Base-by-base conservation (phyloP, 106 monocot genomes). In the Xerophyta viscosa region DNA sequence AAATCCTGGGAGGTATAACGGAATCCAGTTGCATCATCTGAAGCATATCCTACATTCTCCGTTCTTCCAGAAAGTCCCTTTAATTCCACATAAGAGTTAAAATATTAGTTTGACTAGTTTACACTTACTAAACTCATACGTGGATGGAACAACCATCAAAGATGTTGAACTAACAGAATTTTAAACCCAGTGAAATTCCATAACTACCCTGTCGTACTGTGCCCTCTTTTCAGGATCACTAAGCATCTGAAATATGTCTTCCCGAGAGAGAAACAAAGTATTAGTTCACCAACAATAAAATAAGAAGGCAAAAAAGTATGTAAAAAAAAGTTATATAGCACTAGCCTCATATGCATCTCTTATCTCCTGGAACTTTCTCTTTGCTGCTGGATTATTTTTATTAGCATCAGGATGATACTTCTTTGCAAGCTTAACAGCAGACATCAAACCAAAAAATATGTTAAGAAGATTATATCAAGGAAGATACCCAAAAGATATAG, bases 361-460 rank as follows among this genome's bases (percentile, higher is more conserved):
- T 63, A 98, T 79, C 71, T 90, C 98, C 54, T 98, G 98, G 42
- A 98, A 98, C 46, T 80, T 89, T 44, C 86, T 86, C 68, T 86
- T 98, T 27, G 90, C 67, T 46, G 71, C 60, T 37, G 89, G 71
- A 73, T 69, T 90, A 43, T 74, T 77, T 54, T 63, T 98, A 61
- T 90, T 90, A 54, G 90, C 67, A 73, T 98, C 98, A 17, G 98
- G 98, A 72, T 98, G 98, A 53, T 83, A 86, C 52, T 83, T 90
- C 46, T 98, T 98, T 29, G 98, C 98, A 68, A 98, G 89, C 96
- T 98, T 71, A 59, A 20, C 14, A 66, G 20, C 11, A 60, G 9
- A 33, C 29, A 39, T 29, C 24, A 52, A 53, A 60, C 52, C 8
- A 1, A 54, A 42, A 20, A 6, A 8, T 23, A 27, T 50, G 29